Percentiles rank a stretch among this genome's conserved stretches.
Conservation (phyloP, 257 asterid genomes). For the Plantago elongata region DNA sequence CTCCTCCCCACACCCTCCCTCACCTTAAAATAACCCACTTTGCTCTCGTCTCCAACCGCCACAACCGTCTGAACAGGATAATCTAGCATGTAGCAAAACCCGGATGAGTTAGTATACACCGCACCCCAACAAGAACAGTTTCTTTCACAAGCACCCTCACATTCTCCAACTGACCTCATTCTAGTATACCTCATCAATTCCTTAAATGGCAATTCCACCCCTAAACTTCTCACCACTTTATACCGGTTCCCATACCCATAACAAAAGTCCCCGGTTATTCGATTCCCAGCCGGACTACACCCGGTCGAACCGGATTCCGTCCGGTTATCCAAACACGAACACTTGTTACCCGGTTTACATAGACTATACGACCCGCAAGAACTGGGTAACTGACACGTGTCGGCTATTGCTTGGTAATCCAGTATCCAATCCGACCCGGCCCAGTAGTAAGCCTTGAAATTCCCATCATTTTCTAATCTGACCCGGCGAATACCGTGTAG, state of each 20-base stretch:
- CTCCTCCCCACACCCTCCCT: constrained; percentile 49
- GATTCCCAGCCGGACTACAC: constrained; percentile 33
- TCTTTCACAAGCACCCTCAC: constrained; percentile 54
- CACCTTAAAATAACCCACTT: constrained; percentile 75
- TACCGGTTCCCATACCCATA: constrained; percentile 32
- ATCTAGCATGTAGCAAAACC: constrained; percentile 77
- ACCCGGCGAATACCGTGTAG: constrained; percentile 58
- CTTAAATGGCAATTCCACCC: constrained; percentile 79
- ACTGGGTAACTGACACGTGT: constrained; percentile 64
- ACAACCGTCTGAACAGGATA: constrained; percentile 60
- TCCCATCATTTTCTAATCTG: constrained; percentile 69
- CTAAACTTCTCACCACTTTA: constrained; percentile 35
- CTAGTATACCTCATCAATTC: constrained; percentile 51
- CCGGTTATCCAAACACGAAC: constrained; percentile 63
- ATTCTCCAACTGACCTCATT: constrained; percentile 40
- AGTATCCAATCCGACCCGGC: constrained; percentile 65
- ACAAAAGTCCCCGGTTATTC: constrained; percentile 46
- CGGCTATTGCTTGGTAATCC: constrained; percentile 64
- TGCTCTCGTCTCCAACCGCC: constrained; percentile 53
- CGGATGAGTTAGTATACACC: constrained; percentile 80
- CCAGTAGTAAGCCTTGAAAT: constrained; percentile 81
- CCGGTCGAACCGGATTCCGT: constrained; percentile 31
- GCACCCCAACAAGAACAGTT: constrained; percentile 90
- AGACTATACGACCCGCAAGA: constrained; percentile 72
- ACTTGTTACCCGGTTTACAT: constrained; percentile 55